These are phyloP conservation scores for Pyronema domesticum DNA, from an alignment of 495 filamentous ascomycete genomes.

Conservation along the genomic window DNA sequence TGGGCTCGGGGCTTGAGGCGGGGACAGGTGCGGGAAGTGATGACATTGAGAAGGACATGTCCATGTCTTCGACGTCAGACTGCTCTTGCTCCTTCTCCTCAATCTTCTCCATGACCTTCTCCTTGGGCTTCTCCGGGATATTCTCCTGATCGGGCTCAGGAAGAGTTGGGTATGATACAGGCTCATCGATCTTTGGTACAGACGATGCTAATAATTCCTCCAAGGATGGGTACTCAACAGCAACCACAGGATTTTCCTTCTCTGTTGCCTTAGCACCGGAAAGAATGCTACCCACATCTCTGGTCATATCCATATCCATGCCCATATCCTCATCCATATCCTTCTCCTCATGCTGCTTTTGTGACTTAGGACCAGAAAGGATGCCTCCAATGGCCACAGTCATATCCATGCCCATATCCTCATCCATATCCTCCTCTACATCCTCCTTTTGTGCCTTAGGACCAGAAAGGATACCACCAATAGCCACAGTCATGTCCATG, in stretches of 20 bases:
- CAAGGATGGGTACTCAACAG: background rate
- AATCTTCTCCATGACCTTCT: too few species aligned
- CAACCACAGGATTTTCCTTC: background rate
- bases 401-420: constrained; percentile 42
- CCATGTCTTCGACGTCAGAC: constrained; percentile 38
- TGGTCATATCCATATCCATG: constrained; percentile 40
- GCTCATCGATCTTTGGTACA: too few species aligned
- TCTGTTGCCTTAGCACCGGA: background rate
- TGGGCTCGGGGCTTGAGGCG: background rate
- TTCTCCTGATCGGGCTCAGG: background rate
- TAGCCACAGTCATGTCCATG: constrained; percentile 67
- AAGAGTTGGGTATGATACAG: background rate
- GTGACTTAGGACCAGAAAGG: constrained; percentile 26
- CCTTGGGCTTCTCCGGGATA: too few species aligned
- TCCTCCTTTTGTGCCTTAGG: too few species aligned
- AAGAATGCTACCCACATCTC: constrained; percentile 52
- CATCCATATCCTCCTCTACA: constrained; percentile 34
- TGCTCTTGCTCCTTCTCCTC: constrained; percentile 27
- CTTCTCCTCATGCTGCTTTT: constrained; percentile 47
- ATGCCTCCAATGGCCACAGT: constrained; percentile 11
- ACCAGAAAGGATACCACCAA: constrained; percentile 49
- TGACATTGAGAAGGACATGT: constrained; percentile 69
- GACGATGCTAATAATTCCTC: background rate
- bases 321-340: constrained; percentile 33
- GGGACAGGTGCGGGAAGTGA: background rate